Evolutionary conservation across 805 yeast species (phyloP), one percentile per base, ranked within the genome.

Genomic region (Myxozyma vanderwaltii): DNA sequence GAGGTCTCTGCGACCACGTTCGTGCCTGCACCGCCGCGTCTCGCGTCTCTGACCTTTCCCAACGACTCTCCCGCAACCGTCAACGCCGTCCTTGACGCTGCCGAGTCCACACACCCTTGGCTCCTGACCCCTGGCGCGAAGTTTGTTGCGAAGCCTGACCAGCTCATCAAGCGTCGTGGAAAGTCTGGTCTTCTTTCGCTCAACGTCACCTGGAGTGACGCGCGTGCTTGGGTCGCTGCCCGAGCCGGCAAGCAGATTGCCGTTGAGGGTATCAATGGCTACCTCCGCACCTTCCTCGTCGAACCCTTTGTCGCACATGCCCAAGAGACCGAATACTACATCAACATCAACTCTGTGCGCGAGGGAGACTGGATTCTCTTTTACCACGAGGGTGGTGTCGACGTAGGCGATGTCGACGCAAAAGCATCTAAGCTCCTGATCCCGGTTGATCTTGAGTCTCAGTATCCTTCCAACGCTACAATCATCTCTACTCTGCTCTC

Each of bases 321-420:
- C 63, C 80, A 78, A 69, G 59, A 74, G 64, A 74, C 74, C 65
- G 80, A 77, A 70, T 77, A 77, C 71, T 77, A 77, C 69, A 77
- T 77, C 71, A 77, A 77, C 72, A 77, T 77, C 68, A 76, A 77
- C 75, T 77, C 80, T 12, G 77, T 76, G 50, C 73, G 80, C 49
- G 80, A 77, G 65, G 80, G 80, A 21, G 80, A 77, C 72, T 74
- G 77, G 77, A 77, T 77, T 54, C 72, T 77, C 61, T 77, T 77
- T 68, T 77, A 77, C 72, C 79, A 77, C 69, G 80, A 77, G 69
- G 80, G 80, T 44, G 80, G 80, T 64, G 80, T 77, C 43, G 80
- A 77, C 55, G 80, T 77, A 29, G 80, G 80, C 31, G 80, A 77
- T 54, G 80, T 77, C 38, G 80, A 77, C 59, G 71, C 80, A 61